These are phyloP conservation scores for Huntiella decipiens DNA, from an alignment of 2,329 filamentous ascomycete genomes.

Conservation along the genomic window DNA sequence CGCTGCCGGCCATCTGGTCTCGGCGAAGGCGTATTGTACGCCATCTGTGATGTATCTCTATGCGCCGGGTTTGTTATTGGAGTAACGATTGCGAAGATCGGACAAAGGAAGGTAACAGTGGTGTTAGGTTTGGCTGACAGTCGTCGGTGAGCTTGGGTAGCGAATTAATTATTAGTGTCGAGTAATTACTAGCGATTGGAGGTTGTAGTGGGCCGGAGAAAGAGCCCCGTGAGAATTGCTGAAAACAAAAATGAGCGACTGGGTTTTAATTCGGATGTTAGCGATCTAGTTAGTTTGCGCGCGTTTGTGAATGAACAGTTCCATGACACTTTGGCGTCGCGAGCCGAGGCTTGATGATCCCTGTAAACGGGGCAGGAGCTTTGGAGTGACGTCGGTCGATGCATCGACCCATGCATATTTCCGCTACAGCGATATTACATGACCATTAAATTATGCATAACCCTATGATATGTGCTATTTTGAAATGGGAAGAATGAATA, in stretches of 20 bases:
- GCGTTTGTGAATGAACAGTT: too few relatives aligned
- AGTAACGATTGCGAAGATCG: too few relatives aligned
- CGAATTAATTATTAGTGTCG: background rate
- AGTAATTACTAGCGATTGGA: too few relatives aligned
- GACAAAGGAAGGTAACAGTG: too few relatives aligned
- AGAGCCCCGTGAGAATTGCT: background rate
- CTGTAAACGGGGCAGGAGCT: slow-evolving; percentile 4
- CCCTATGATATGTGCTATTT: background rate
- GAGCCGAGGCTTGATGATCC: slow-evolving; percentile 6
- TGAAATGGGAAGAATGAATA: background rate
- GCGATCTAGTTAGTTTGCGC: too few relatives aligned
- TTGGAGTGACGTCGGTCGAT: too few relatives aligned
- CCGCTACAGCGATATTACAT: too few relatives aligned
- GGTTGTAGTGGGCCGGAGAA: background rate
- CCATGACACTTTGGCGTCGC: slow-evolving; percentile 1
- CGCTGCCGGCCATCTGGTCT: background rate
- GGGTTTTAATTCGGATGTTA: background rate
- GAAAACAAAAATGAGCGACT: background rate
- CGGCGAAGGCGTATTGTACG: background rate
- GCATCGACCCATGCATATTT: too few relatives aligned
- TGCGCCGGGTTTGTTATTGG: background rate
- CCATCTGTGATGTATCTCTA: too few relatives aligned
- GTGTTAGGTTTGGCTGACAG: background rate
- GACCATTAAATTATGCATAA: background rate
- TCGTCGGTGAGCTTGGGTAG: background rate